Conservation (phyloP, 73 alveolate species). For the Paramecium bursaria region DNA sequence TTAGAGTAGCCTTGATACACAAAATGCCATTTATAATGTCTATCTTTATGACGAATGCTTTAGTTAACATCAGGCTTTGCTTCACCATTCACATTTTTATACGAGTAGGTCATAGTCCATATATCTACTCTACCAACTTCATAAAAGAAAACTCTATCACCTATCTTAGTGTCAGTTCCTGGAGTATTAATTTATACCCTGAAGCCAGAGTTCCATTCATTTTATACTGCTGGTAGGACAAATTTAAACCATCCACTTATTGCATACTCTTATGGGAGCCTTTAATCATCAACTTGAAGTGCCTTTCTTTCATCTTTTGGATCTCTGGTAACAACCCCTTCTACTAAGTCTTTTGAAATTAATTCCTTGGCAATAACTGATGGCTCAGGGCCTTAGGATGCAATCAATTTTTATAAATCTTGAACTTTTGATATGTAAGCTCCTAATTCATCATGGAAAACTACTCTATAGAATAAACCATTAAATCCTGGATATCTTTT, state of each 20-base stretch:
- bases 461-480: conserved; percentile 39
- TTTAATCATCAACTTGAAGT: background rate
- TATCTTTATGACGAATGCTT: conserved; percentile 41
- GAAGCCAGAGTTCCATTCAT: conserved; percentile 49
- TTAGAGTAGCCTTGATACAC: conserved; percentile 30
- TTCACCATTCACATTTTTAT: conserved; percentile 29
- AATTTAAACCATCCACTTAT: conserved; percentile 63
- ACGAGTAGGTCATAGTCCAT: conserved; percentile 23
- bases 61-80: conserved; percentile 7
- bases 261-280: conserved; percentile 42
- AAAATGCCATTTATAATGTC: conserved; percentile 49
- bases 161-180: conserved; percentile 40
- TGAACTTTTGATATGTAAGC: conserved; percentile 1
- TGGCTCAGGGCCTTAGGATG: background rate
- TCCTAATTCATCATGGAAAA: background rate
- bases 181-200: conserved; percentile 56
- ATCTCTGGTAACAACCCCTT: conserved; percentile 14
- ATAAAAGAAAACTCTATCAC: conserved; percentile 26
- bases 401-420: background rate
- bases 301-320: conserved; percentile 21
- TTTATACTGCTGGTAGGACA: conserved; percentile 43
- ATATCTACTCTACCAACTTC: conserved; percentile 36
- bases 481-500: conserved; percentile 54
- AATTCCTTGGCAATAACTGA: no score
- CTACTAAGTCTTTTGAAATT: background rate